Evolutionary conservation across 225 moss, liverwort and hornwort species (phyloP).

Genomic region (Physcomitrellopsis africana): DNA sequence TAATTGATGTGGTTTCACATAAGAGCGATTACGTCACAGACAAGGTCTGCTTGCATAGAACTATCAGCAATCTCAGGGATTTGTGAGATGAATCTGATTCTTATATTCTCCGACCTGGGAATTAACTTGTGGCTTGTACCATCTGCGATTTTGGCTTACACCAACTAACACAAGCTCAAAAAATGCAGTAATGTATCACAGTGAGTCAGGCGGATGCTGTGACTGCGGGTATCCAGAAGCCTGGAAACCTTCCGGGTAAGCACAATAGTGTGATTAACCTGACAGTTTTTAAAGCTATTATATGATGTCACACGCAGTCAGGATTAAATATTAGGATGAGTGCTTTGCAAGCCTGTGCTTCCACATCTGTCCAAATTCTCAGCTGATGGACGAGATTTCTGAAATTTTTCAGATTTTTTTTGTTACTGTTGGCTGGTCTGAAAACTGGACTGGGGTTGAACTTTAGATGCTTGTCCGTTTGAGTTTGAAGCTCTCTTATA

Average conservation of each 20-base stretch:
- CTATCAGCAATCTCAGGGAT: neutral
- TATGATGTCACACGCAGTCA: neutral
- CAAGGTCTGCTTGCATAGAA: neutral
- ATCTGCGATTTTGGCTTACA: slow-evolving; percentile 10
- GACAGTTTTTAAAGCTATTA: slow-evolving; percentile 9
- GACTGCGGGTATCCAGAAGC: slow-evolving; percentile 94
- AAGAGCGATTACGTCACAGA: neutral
- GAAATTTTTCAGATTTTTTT: neutral
- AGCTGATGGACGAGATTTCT: slow-evolving; percentile 3
- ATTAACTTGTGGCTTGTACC: slow-evolving; percentile 5
- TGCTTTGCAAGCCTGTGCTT: slow-evolving; percentile 4
- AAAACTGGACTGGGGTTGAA: neutral
- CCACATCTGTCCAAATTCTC: neutral
- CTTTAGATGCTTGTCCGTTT: neutral
- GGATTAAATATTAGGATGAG: slow-evolving; percentile 2
- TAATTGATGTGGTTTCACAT: slow-evolving; percentile 1
- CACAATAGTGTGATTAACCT: neutral
- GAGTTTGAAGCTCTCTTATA: neutral
- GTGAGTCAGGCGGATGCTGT: slow-evolving; percentile 98
- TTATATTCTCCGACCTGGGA: slow-evolving; percentile 13
- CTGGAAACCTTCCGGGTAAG: slow-evolving; percentile 81
- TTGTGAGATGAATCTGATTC: slow-evolving; percentile 7
- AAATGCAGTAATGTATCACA: slow-evolving; percentile 94
- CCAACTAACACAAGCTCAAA: slow-evolving; percentile 33
- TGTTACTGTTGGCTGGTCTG: neutral